A percentile compares a stretch with the other conserved stretches of the same genome.
These are phyloP conservation scores for Sarcodon sp. DNA, from an alignment of 768 basidiomycete species.

Conservation along the genomic window DNA sequence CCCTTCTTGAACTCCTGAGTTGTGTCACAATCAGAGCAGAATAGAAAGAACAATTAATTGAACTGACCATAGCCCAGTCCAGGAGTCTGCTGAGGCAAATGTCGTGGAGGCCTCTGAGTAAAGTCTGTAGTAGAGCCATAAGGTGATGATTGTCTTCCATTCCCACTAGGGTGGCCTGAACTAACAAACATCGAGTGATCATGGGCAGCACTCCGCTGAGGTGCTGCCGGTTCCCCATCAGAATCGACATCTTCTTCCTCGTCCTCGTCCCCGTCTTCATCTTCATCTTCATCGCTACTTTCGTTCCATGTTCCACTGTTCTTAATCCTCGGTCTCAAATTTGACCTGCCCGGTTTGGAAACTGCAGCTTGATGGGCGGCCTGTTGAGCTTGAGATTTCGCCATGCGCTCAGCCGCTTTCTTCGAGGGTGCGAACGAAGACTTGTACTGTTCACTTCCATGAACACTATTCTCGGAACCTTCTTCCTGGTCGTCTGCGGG, in stretches of 20 bases:
- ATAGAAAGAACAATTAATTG: neutral
- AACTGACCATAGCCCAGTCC: neutral
- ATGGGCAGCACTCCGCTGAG: neutral
- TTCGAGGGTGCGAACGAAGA: slow-evolving; percentile 86
- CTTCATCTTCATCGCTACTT: slow-evolving; percentile 73
- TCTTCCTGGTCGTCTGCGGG: neutral
- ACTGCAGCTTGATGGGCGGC: slow-evolving; percentile 70
- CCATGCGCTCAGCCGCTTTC: slow-evolving; percentile 75
- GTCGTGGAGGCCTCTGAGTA: slow-evolving; percentile 8
- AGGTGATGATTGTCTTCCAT: slow-evolving; percentile 6
- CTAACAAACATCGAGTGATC: slow-evolving; percentile 6
- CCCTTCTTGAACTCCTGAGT: neutral
- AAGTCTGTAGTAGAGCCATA: slow-evolving; percentile 10
- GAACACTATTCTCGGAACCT: neutral
- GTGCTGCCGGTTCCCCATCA: slow-evolving; percentile 28
- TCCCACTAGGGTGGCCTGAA: too few relatives aligned
- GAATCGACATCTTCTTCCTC: slow-evolving; percentile 57
- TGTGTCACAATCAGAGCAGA: neutral
- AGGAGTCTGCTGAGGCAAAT: slow-evolving; percentile 11
- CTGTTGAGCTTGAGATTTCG: slow-evolving; percentile 74
- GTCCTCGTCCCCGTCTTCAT: slow-evolving; percentile 66
- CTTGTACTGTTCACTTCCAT: slow-evolving; percentile 33
- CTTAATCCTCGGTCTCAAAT: slow-evolving; percentile 27
- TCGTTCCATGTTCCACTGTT: slow-evolving; percentile 34
- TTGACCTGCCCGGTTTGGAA: slow-evolving; percentile 56